These are phyloP conservation scores for Talaromyces thailandensis DNA, from an alignment of 495 filamentous ascomycete species.

Conservation along the genomic window DNA sequence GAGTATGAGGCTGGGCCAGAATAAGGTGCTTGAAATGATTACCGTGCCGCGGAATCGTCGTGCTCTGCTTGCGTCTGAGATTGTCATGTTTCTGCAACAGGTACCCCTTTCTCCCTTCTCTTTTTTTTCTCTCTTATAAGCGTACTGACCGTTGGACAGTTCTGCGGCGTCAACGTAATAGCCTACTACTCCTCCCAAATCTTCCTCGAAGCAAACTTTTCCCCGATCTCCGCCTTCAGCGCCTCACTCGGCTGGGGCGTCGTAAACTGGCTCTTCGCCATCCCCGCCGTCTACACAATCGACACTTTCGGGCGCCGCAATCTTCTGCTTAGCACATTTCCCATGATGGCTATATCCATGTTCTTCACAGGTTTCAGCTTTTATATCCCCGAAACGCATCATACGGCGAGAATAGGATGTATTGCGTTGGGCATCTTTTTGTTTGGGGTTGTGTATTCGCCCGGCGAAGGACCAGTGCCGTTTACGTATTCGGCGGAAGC, in stretches of 20 bases:
- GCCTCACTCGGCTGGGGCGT: constrained; percentile 69
- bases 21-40: constrained; percentile 58
- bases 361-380: constrained; percentile 78
- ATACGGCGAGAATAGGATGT: constrained; percentile 42
- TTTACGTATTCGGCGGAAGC: constrained; percentile 81
- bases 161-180: constrained; percentile 55
- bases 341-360: constrained; percentile 61
- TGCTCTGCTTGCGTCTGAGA: constrained; percentile 61
- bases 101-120: constrained; percentile 24
- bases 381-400: constrained; percentile 49
- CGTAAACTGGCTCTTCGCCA: constrained; percentile 72
- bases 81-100: constrained; percentile 86
- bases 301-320: constrained; percentile 79
- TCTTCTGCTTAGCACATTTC: constrained; percentile 68
- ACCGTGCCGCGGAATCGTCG: constrained; percentile 72
- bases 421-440: constrained; percentile 66
- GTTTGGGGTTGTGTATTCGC: constrained; percentile 67
- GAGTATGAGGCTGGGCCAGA: constrained; percentile 48
- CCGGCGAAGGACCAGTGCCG: constrained; percentile 73
- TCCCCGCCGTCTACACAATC: constrained; percentile 73
- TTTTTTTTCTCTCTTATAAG: background rate
- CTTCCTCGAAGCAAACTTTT: constrained; percentile 42
- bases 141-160: constrained; percentile 14
- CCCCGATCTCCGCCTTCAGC: constrained; percentile 44
- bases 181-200: constrained; percentile 47